Percentiles rank a stretch among this genome's conserved stretches.
These are phyloP conservation scores for Lactuca sativa DNA, from an alignment of 129 eudicot species.

Conservation along the genomic window DNA sequence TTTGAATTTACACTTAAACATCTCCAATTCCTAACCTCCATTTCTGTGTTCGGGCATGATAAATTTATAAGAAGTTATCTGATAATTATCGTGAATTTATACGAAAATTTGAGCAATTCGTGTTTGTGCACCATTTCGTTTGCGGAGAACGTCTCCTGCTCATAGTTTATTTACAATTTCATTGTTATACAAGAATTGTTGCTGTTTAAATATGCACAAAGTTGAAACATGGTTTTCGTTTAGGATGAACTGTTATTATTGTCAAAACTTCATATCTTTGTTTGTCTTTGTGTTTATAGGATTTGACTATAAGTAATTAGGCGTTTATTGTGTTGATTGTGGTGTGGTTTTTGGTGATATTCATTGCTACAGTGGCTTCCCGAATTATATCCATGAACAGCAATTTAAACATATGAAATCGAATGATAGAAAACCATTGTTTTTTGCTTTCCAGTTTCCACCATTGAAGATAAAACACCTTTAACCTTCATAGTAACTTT, in stretches of 20 bases:
- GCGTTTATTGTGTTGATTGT: not conserved
- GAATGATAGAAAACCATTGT: not conserved
- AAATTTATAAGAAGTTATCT: not conserved
- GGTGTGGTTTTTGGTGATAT: slow-evolving; percentile 1
- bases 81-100: not conserved
- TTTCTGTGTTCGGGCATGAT: not conserved
- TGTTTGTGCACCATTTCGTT: not conserved
- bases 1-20: not conserved
- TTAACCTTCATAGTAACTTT: too few species aligned
- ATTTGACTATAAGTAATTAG: not conserved
- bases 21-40: not conserved
- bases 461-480: not conserved
- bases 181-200: not conserved
- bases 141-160: not conserved
- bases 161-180: not conserved
- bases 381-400: not conserved
- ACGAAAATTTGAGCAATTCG: not conserved
- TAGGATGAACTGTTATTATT: not conserved
- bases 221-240: not conserved
- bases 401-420: not conserved
- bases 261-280: not conserved
- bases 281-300: not conserved
- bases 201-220: not conserved
- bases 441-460: not conserved
- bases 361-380: not conserved